A percentile compares a stretch with the other conserved stretches of the same genome.
These are phyloP conservation scores for Agapanthus africanus DNA, from an alignment of 106 monocot genomes.

Conservation along the genomic window DNA sequence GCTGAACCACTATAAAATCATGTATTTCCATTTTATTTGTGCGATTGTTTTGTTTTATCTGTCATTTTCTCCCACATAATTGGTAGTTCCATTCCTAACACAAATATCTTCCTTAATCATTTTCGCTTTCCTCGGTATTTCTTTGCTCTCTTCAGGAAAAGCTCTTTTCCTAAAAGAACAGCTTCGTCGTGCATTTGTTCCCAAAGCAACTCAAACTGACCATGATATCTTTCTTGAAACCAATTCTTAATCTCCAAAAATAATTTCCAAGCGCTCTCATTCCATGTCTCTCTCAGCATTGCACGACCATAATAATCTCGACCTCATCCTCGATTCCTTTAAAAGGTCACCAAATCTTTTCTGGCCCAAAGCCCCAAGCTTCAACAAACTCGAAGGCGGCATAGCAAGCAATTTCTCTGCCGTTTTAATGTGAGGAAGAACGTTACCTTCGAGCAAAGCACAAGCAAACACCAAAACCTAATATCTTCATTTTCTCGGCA, in stretches of 20 bases:
- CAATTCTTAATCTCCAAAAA: conserved; percentile 51
- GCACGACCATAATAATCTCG: conserved; percentile 52
- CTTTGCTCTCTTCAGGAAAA: conserved; percentile 52
- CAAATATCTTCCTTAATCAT: background rate
- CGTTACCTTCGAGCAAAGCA: conserved; percentile 76
- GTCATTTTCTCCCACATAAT: too few species aligned
- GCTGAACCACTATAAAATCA: too few species aligned
- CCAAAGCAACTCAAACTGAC: conserved; percentile 50
- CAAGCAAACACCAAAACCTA: conserved; percentile 63
- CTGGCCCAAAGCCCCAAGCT: conserved; percentile 53
- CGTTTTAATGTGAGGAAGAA: conserved; percentile 64
- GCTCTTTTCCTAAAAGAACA: conserved; percentile 31
- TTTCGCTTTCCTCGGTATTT: conserved; percentile 16
- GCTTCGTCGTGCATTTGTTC: conserved; percentile 51
- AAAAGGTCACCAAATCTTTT: conserved; percentile 71
- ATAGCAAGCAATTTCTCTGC: conserved; percentile 42
- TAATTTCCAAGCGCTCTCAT: conserved; percentile 37
- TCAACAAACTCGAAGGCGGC: conserved; percentile 52
- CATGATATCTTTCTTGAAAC: conserved; percentile 60
- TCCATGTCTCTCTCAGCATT: conserved; percentile 59
- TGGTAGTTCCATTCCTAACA: too few species aligned
- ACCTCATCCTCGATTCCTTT: conserved; percentile 40
- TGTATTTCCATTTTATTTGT: too few species aligned
- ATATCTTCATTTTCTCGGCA: conserved; percentile 46
- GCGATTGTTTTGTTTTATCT: too few species aligned